Evolutionary conservation across 805 yeast genomes (phyloP), one percentile per base, ranked within the genome.

Genomic region (Ogataea ganodermae): DNA sequence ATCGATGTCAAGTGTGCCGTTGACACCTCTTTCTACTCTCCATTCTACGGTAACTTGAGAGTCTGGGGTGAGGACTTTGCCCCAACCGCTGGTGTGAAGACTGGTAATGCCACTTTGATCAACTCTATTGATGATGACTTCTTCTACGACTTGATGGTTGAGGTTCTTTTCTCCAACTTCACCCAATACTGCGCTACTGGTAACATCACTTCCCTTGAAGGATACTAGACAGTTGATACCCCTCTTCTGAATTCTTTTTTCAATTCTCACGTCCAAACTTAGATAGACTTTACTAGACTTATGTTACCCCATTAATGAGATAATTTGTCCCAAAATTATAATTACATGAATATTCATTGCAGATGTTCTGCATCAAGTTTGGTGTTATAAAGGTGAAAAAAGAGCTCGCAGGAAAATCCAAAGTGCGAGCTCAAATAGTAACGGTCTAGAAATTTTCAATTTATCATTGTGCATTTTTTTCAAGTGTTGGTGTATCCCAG

Each of bases 1-100:
- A 59, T 63, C 17, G 61, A 67, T 23, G 65, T 67, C 42, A 48
- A 58, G 28, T 63, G 61, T 42, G 69, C 72, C 12, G 72, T 71
- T 42, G 75, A 70, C 53, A 71, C 74, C 26, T 50, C 71, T 4
- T 72, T 60, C 54, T 60, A 66, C 54, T 69, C 74, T 38, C 75
- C 75, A 57, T 71, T 68, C 60, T 72, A 72, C 51, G 75, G 75
- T 31, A 61, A 57, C 49, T 54, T 69, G 50, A 67, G 74, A 60
- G 56, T 69, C 48, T 69, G 70, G 69, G 67, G 68, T 44, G 53
- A 59, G 23, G 69, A 70, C 23, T 63, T 62, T 46, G 71, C 70
- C n/a, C 74, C 76, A 44, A 50, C 57, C 7, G 53, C 45, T 1
- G 69, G 67, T 35, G 54, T 54, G 35, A 58, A 56, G 45, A 59